Conservation (phyloP, 2,329 filamentous ascomycete species). For the Aspergillus carbonarius region DNA sequence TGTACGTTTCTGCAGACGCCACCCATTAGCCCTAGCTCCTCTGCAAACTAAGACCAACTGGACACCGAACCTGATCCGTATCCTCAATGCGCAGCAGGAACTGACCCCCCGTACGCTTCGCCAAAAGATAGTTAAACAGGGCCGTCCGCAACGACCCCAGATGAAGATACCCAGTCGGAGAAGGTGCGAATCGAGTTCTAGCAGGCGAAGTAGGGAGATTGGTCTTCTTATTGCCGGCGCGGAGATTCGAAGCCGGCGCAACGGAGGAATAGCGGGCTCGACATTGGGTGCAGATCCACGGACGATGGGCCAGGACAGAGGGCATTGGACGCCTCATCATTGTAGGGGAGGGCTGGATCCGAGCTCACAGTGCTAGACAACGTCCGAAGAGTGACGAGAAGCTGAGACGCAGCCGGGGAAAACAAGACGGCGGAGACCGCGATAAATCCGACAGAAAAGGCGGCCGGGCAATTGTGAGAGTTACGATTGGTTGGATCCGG, state of each 20-base stretch:
- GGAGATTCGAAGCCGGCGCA: slow-evolving; percentile 22
- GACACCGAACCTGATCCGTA: slow-evolving; percentile 73
- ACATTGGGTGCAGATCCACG: slow-evolving; percentile 40
- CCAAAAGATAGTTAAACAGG: slow-evolving; percentile 92
- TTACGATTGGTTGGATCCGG: slow-evolving; percentile 1
- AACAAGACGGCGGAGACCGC: not conserved
- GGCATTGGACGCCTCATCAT: slow-evolving; percentile 30
- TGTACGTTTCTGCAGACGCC: slow-evolving; percentile 67
- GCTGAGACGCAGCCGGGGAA: not conserved
- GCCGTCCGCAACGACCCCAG: slow-evolving; percentile 89
- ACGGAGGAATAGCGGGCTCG: slow-evolving; percentile 34
- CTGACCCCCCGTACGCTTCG: slow-evolving; percentile 80
- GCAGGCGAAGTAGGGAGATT: slow-evolving; percentile 56
- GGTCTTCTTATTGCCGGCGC: slow-evolving; percentile 27
- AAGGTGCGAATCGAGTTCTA: slow-evolving; percentile 88
- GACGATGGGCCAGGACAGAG: slow-evolving; percentile 28
- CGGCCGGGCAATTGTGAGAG: not conserved
- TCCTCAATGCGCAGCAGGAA: slow-evolving; percentile 93
- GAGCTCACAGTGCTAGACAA: not conserved
- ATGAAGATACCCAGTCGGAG: slow-evolving; percentile 90
- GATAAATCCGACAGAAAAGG: slow-evolving; percentile 7
- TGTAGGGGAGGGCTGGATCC: not conserved
- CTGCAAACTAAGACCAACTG: slow-evolving; percentile 3
- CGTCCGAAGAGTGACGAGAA: not conserved
- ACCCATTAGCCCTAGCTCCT: slow-evolving; percentile 21